Evolutionary conservation across 2,329 filamentous ascomycete genomes (phyloP), one percentile per base, ranked within the genome.

Genomic region (Lachnellula hyalina): DNA sequence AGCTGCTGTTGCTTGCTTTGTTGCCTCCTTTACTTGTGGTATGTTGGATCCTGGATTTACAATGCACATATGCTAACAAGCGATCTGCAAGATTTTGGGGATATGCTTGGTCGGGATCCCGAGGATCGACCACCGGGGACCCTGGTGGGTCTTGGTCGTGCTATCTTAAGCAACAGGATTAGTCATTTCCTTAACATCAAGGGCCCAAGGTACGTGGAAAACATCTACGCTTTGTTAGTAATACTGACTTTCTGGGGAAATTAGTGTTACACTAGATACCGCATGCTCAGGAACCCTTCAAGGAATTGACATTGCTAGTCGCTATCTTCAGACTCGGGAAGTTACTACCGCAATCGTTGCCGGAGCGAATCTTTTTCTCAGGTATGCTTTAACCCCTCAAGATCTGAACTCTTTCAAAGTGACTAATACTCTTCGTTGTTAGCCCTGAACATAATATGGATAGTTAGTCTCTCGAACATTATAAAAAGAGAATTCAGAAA

Each of bases 61-160:
- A 1, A 32, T 32, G 28, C 9, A 32, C 28, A 7, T 89, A 32
- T 12, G 91, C 84, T 90, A 86, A 28, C 86, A 86, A 8, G 83
- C 85, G 2, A 78, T 75, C 0, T 78, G 78, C 21, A 15, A 53
- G 56, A 59, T 50, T 61, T 58, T 56, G 32, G 15, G 3, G 57
- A 58, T 51, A 60, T 63, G 41, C 57, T 51, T 8, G 40, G n/a
- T 38, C 38, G 59, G 49, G 57, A 63, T 42, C 59, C 59, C 11
- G 59, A 63, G 36, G 58, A 61, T 41, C 28, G 56, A 15, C 41
- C 53, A 12, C 53, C 52, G n/a, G 35, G 19, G 3, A 47, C 44
- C 9, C 46, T 48, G 5, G 48, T 59, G 41, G 55, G 56, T 8
- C 34, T 41, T 12, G 56, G 46, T 5, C 42, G 52, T 12, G 52